Base-by-base conservation (phyloP, 2,329 filamentous ascomycete genomes). In the Dactylella cylindrospora region DNA sequence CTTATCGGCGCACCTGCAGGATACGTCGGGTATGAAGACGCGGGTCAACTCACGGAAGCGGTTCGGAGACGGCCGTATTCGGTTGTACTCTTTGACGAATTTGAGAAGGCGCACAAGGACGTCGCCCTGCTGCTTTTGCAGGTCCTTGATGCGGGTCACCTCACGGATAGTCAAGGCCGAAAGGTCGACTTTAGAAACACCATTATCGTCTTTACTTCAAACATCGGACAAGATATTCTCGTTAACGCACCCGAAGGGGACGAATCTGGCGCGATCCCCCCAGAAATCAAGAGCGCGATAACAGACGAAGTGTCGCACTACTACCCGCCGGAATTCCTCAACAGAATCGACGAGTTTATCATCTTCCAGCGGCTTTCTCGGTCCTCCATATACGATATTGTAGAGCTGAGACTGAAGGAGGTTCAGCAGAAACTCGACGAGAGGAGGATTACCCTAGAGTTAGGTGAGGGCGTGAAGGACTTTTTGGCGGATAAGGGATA, bases 141-240 rank as follows among this genome's bases (percentile, higher is more conserved):
- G 73, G 91, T 97, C 0, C 81, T 98, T 0, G 93, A 97, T 70
- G 93, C 97, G 72, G 93, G 93, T 2, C 96, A 93, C 76, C 80
- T 98, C 43, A 97, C 91, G 0, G 93, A 97, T 71, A 84, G 89
- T 0, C 91, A 97, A 74, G 93, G 93, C 25, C 90, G 95, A 76
- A 95, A 93, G 73, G 86, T 98, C 60, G 93, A 97, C 72, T 97
- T 97, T 78, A 81, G 87, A 64, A 97, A 96, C 74, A 96, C 91
- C 5, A 86, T 97, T 69, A 96, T 97, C 67, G 91, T 97, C 2
- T 80, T 98, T 52, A 97, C 93, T 0, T 95, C 90, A 29, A 98
- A 98, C 72, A 80, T 98, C 1, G 93, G 93, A 31, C 90, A 93
- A 10, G 83, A 95, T 53, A 91, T 95, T 43, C 84, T 98, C 8